Percentiles rank a stretch among this genome's conserved stretches.
These are phyloP conservation scores for Phialocephala subalpina DNA, from an alignment of 2,329 filamentous ascomycete species.

Conservation along the genomic window DNA sequence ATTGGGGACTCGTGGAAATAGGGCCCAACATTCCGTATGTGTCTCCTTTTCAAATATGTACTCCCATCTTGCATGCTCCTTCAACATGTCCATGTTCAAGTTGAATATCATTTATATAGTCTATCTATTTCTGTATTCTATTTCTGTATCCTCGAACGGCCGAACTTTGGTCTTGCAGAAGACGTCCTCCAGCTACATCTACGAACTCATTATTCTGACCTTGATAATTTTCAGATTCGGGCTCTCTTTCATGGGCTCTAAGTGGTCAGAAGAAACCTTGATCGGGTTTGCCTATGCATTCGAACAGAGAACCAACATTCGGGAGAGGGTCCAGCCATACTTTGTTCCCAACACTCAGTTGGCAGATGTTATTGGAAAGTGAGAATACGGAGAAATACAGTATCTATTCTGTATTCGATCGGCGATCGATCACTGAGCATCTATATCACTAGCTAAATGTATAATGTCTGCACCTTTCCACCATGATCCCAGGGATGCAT, in stretches of 20 bases:
- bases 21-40: slow-evolving; percentile 59
- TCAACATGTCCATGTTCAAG: neutral
- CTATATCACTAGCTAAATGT: neutral
- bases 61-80: neutral
- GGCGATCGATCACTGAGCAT: neutral
- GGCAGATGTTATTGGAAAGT: slow-evolving; percentile 21
- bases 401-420: neutral
- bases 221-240: slow-evolving; percentile 55
- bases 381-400: no score
- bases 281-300: slow-evolving; percentile 74
- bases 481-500: neutral
- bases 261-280: slow-evolving; percentile 67
- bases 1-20: slow-evolving; percentile 57
- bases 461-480: neutral
- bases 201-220: neutral
- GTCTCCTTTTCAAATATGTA: neutral
- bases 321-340: slow-evolving; percentile 56
- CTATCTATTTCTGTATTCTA: no score
- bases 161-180: neutral
- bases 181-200: neutral
- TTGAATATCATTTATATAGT: neutral
- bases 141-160: neutral
- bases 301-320: slow-evolving; percentile 52
- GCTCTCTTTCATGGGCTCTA: slow-evolving; percentile 66
- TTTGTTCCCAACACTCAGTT: slow-evolving; percentile 28